These are phyloP conservation scores for Trichoderma semiorbis DNA, from an alignment of 2,329 filamentous ascomycete genomes.

Conservation along the genomic window DNA sequence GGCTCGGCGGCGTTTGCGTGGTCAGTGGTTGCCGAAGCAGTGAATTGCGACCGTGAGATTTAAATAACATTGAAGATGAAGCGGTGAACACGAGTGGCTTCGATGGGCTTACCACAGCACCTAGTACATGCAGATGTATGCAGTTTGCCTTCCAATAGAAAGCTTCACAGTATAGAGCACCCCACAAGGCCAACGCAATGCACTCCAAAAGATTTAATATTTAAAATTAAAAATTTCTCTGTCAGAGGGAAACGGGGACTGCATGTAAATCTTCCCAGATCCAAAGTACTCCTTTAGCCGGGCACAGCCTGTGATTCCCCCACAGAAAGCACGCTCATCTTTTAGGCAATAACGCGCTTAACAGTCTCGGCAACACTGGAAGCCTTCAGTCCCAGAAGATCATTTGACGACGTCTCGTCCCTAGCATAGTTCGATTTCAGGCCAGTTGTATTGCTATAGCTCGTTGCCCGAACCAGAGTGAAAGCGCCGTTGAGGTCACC, in stretches of 20 bases:
- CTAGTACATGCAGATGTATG: not conserved
- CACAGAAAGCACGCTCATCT: not conserved
- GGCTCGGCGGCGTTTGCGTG: too few relatives aligned
- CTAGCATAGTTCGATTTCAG: conserved; percentile 20
- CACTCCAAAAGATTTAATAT: not conserved
- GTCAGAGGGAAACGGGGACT: not conserved
- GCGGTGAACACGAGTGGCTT: not conserved
- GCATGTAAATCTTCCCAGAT: not conserved
- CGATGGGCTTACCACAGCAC: not conserved
- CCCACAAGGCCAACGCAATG: not conserved
- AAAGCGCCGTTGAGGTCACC: conserved; percentile 20
- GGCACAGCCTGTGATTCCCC: not conserved
- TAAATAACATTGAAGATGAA: not conserved
- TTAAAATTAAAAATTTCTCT: not conserved
- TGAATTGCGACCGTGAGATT: not conserved
- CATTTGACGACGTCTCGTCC: conserved; percentile 18
- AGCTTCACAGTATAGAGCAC: not conserved
- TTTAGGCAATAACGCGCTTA: not conserved
- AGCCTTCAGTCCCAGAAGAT: conserved; percentile 1
- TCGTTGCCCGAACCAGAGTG: conserved; percentile 19
- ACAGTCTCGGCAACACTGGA: not conserved
- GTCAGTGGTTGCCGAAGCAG: not conserved
- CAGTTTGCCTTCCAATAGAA: not conserved
- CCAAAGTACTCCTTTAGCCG: not conserved
- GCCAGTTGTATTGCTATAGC: conserved; percentile 12